Conservation (phyloP, 495 filamentous ascomycete species). For the Saxophila tyrrhenica region DNA sequence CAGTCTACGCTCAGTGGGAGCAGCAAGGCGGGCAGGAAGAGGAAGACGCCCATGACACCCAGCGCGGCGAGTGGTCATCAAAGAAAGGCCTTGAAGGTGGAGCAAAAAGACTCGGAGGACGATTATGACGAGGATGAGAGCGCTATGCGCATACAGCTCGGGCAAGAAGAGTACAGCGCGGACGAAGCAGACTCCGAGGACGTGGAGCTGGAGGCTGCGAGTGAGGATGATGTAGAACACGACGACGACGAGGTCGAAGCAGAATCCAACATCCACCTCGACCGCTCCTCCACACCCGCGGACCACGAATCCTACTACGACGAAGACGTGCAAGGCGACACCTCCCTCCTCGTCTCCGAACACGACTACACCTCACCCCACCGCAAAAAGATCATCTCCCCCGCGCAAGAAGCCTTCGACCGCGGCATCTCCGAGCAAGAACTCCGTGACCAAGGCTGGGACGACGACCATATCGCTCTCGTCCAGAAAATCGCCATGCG, state of each 20-base stretch:
- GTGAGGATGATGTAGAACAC: slow-evolving; percentile 11
- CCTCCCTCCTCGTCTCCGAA: slow-evolving; percentile 22
- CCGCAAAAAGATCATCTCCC: slow-evolving; percentile 17
- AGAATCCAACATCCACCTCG: neutral
- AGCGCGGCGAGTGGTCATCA: neutral
- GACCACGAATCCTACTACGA: slow-evolving; percentile 5
- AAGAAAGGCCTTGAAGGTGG: slow-evolving; percentile 3
- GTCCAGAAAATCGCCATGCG: slow-evolving; percentile 46
- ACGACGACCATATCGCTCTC: slow-evolving; percentile 41
- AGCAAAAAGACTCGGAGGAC: neutral
- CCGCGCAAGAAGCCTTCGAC: slow-evolving; percentile 21
- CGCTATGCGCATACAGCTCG: no score
- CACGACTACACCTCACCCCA: slow-evolving; percentile 14
- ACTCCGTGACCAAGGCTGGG: slow-evolving; percentile 31
- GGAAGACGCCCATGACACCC: slow-evolving; percentile 4
- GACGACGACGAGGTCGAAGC: slow-evolving; percentile 16
- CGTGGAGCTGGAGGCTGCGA: slow-evolving; percentile 1
- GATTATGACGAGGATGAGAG: neutral
- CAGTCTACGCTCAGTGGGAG: slow-evolving; percentile 3
- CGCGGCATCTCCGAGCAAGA: slow-evolving; percentile 19
- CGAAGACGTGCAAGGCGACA: slow-evolving; percentile 21
- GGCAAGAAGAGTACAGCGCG: no score
- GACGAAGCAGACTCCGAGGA: slow-evolving; percentile 1
- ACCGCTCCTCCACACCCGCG: neutral
- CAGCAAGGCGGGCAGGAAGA: slow-evolving; percentile 1